phyloP scores from a whole-genome alignment of 768 basidiomycete species.

The Mycena rebaudengoi region DNA sequence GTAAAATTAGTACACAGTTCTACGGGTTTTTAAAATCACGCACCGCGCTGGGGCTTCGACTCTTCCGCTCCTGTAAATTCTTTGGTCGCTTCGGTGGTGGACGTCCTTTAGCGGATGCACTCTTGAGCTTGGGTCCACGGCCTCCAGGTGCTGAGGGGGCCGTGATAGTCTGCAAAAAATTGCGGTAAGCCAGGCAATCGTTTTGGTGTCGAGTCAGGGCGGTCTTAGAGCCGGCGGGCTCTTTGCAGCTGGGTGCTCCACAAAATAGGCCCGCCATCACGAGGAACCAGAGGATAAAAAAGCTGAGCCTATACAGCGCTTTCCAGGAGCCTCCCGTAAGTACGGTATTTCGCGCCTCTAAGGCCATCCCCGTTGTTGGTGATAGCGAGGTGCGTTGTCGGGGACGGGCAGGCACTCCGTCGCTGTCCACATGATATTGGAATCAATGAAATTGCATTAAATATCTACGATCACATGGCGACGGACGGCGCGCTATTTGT shows the following conservation, averaged over 20 bases:
- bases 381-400: neutral
- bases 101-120: too few species aligned
- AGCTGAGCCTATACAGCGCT: neutral
- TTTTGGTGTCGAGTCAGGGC: neutral
- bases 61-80: too few species aligned
- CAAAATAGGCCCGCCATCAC: too few species aligned
- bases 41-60: too few species aligned
- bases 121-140: neutral
- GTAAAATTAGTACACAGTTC: too few species aligned
- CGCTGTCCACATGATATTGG: too few species aligned
- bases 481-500: neutral
- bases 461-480: conserved; percentile 5
- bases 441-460: conserved; percentile 5
- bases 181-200: neutral
- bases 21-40: too few species aligned
- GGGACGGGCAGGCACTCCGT: too few species aligned
- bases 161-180: neutral
- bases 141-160: neutral
- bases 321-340: too few species aligned
- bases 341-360: too few species aligned
- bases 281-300: neutral
- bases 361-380: neutral
- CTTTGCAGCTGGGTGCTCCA: neutral
- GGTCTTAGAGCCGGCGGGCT: neutral
- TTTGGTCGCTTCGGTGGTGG: too few species aligned